Conservation (phyloP, 1,284 basidiomycete species). For the Apiotrichum sp. region DNA sequence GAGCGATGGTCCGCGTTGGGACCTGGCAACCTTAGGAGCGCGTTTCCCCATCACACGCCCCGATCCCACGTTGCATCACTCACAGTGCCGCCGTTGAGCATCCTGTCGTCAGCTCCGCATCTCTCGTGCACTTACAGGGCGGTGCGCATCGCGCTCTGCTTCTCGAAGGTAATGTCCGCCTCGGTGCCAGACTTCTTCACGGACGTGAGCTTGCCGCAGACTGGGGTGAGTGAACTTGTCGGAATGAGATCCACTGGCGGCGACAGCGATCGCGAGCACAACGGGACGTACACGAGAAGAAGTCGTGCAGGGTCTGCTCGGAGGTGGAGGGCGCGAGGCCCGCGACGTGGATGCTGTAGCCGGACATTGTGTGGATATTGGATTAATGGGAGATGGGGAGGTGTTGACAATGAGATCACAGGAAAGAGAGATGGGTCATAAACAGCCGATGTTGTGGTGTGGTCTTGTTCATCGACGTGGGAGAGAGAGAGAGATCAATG, state of each 20-base stretch:
- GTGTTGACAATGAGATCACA: background rate
- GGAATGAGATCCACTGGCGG: too few relatives aligned
- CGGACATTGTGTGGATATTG: slow-evolving; percentile 16
- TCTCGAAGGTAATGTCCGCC: slow-evolving; percentile 48
- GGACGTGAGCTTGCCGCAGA: slow-evolving; percentile 44
- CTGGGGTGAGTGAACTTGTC: background rate
- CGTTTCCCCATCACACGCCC: too few relatives aligned
- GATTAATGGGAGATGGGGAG: background rate
- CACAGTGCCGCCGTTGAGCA: slow-evolving; percentile 47
- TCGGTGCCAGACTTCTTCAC: slow-evolving; percentile 43
- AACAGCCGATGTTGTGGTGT: too few relatives aligned
- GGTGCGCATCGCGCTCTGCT: slow-evolving; percentile 47
- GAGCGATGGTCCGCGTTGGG: too few relatives aligned
- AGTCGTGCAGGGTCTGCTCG: slow-evolving; percentile 47
- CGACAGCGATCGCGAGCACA: too few relatives aligned
- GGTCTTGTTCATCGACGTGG: too few relatives aligned
- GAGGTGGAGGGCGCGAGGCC: slow-evolving; percentile 46
- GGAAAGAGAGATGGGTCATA: too few relatives aligned
- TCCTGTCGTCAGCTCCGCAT: slow-evolving; percentile 17
- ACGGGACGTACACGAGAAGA: slow-evolving; percentile 26
- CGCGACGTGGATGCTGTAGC: slow-evolving; percentile 44
- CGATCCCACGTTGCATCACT: slow-evolving; percentile 12
- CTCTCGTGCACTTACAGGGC: slow-evolving; percentile 30
- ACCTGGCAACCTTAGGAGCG: too few relatives aligned
- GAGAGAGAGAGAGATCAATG: too few relatives aligned